Base-by-base conservation (phyloP, 305 asterid species). In the Fraxinus baroniana region DNA sequence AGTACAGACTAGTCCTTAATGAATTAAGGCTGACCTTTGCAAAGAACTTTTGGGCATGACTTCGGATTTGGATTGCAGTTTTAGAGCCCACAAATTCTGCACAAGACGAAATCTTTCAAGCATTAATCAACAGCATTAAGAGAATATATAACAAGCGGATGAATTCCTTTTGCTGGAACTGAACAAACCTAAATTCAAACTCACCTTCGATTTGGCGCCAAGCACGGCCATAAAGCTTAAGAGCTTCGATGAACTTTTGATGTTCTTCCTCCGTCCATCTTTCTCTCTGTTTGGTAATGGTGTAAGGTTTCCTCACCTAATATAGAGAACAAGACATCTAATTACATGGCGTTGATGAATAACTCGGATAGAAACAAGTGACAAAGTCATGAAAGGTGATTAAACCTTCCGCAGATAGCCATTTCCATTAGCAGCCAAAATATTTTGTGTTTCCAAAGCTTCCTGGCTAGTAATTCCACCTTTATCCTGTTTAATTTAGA, bases 201-300 rank as follows among this genome's bases (percentile, higher is more conserved):
- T 64, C 88, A 94, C 98, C 98, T 93, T 94, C 93, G 70, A 93
- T 94, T 81, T 90, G 94, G 78, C 94, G 93, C 98, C 98, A 94
- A 71, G 93, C 94, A 78, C 98, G 98, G 28, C 98, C 98, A 78
- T 93, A 88, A 6, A 94, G 76, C 91, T 90, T 90, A 73, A 94
- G 80, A 72, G 98, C 97, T 85, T 94, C 97, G 66, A 94, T 83
- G 84, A 94, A 94, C 88, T 90, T 90, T 30, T 86, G 88, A 77
- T 94, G 98, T 82, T 94, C 98, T 71, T 93, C 96, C 85, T 91
- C 93, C 3, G 91, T 92, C 98, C 98, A 94, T 86, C 91, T 89
- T 41, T 94, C 96, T 86, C 97, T 86, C 83, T 91, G 97, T 84
- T 94, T 94, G 2, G 93, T 89, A 35, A 94, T 93, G 86, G 94